These are phyloP conservation scores for Metarhizium anisopliae DNA, from an alignment of 2,329 filamentous ascomycete genomes.

Conservation along the genomic window DNA sequence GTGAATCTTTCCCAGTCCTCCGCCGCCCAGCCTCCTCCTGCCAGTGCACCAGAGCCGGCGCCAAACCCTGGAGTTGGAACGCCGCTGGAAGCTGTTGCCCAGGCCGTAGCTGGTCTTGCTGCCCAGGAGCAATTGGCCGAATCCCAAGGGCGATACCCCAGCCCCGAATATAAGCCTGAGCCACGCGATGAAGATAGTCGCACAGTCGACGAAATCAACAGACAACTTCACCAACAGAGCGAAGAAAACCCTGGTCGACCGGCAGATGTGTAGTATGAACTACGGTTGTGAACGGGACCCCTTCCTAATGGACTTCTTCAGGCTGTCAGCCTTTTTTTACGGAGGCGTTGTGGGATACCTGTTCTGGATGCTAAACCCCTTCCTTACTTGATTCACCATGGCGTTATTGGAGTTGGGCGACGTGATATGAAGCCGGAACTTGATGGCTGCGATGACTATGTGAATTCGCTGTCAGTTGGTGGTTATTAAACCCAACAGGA, in stretches of 20 bases:
- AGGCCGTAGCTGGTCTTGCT: slow-evolving; percentile 36
- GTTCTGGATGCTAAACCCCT: neutral
- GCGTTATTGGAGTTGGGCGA: neutral
- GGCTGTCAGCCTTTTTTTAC: slow-evolving; percentile 4
- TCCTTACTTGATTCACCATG: neutral
- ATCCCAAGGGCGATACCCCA: slow-evolving; percentile 22
- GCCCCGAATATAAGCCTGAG: slow-evolving; percentile 27
- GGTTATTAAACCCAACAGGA: neutral
- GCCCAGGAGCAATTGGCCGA: slow-evolving; percentile 30
- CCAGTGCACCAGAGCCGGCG: slow-evolving; percentile 16
- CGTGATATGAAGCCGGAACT: neutral
- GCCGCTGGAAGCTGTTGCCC: slow-evolving; percentile 40
- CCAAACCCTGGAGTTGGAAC: slow-evolving; percentile 23
- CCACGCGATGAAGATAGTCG: slow-evolving; percentile 32
- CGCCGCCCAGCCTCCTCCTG: slow-evolving; percentile 14
- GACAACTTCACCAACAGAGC: slow-evolving; percentile 39
- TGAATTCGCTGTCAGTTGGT: neutral
- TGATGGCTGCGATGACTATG: neutral
- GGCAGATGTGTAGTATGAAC: slow-evolving; percentile 10
- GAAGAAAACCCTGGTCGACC: slow-evolving; percentile 19
- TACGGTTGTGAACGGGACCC: neutral
- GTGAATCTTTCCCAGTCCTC: slow-evolving; percentile 50
- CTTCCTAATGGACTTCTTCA: neutral
- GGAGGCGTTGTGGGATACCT: slow-evolving; percentile 4
- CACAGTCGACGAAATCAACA: slow-evolving; percentile 44